Base-by-base conservation (phyloP, 164 flowering plant genomes). In the Stephania japonica region DNA sequence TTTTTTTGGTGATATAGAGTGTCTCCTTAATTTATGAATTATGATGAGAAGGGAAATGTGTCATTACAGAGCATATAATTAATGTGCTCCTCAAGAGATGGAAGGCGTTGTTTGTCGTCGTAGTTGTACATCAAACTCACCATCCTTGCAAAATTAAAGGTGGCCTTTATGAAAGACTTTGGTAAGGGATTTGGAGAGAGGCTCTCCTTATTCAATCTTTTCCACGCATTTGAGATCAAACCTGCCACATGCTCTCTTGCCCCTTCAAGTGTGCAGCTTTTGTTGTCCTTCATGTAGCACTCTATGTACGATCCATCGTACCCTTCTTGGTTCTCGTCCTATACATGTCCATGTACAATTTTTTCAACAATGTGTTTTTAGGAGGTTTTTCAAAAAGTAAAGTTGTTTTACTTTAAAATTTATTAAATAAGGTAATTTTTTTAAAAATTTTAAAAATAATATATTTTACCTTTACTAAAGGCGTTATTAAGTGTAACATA, bases 311-410 rank as follows among this genome's bases (percentile, higher is more conserved):
- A 89, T 5, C 90, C 91, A 59, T 89, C 93, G 13, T 78, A 11
- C 0, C 90, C 93, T 1, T 81, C 80, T 77, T 86, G 90, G 49
- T 84, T 78, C 78, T 87, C 93, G 74, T 89, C 91, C 89, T 87
- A 62, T 49, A 43, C 21, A 69, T 24, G 6, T 5, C n/a, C n/a
- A 65, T 3, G 21, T 47, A 47, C 13, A 47, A 32, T 2, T 0
- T 32, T 32, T 32, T 32, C 38, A 32, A 32, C 38, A n/a, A n/a
- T n/a, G n/a, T n/a, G n/a, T n/a, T n/a, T n/a, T n/a, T n/a, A n/a
- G n/a, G n/a, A n/a, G n/a, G n/a, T n/a, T n/a, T n/a, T n/a, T n/a
- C n/a, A n/a, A n/a, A n/a, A n/a, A n/a, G n/a, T n/a, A n/a, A n/a
- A n/a, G n/a, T n/a, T n/a, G n/a, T n/a, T n/a, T n/a, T n/a, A n/a